These are phyloP conservation scores for Auricularia sp. DNA, from an alignment of 768 basidiomycete species.

Conservation along the genomic window DNA sequence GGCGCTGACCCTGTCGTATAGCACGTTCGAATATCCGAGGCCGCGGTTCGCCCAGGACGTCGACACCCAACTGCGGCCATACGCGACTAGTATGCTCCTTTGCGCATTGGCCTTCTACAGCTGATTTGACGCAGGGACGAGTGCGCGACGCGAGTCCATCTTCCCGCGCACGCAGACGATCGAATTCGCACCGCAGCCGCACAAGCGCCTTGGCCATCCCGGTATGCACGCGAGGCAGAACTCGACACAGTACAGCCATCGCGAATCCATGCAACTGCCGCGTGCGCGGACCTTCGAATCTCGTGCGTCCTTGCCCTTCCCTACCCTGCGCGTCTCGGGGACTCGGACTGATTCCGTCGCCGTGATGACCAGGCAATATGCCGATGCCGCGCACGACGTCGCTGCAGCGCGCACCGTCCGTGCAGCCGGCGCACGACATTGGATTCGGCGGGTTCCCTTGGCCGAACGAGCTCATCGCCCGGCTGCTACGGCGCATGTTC, in stretches of 20 bases:
- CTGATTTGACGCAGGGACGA: not conserved
- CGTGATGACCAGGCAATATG: too few species aligned
- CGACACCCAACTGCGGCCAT: not conserved
- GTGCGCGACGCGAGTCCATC: constrained; percentile 8
- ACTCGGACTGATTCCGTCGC: too few species aligned
- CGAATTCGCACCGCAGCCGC: constrained; percentile 38
- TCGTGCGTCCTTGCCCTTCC: not conserved
- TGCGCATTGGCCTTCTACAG: not conserved
- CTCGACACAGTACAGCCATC: constrained; percentile 7
- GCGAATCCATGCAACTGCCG: constrained; percentile 1
- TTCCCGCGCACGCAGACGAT: constrained; percentile 37
- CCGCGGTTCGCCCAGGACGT: not conserved
- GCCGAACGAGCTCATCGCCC: constrained; percentile 27
- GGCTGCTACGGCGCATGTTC: constrained; percentile 45
- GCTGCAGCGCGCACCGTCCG: not conserved
- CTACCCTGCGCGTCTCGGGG: not conserved
- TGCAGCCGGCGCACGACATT: constrained; percentile 9
- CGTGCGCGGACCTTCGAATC: constrained; percentile 2
- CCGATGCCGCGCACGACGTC: not conserved
- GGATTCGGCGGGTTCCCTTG: constrained; percentile 29
- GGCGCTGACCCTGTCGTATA: not conserved
- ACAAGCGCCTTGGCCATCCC: constrained; percentile 13
- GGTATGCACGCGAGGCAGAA: constrained; percentile 11
- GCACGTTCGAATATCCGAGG: too few species aligned
- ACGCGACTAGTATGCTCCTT: too few species aligned